Evolutionary conservation across 2,329 filamentous ascomycete species (phyloP), one percentile per base, ranked within the genome.

Genomic region (Calonectria hawksworthii): DNA sequence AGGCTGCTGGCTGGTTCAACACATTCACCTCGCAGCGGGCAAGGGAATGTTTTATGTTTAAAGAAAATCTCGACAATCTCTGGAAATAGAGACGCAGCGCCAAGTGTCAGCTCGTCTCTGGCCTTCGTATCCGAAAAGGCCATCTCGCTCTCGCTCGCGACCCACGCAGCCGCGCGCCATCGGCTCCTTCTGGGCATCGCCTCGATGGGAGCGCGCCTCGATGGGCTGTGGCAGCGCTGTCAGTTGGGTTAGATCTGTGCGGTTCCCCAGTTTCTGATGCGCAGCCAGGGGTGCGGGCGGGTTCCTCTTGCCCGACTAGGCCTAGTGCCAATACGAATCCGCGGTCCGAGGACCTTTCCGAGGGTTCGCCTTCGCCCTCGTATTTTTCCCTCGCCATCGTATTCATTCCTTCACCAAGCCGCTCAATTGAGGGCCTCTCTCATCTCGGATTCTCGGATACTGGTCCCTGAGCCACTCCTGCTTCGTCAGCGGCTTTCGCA

Each of bases 241-340:
- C 52, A 36, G 44, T 4, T 4, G 21, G 32, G 32, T 10, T 18
- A 61, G 56, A 61, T 61, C 56, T 23, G 14, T 36, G 23, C n/a
- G 41, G 14, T 59, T 67, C 52, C 61, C 70, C 70, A 41, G 68
- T 69, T 69, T 38, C 44, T 56, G 38, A 23, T 61, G 54, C 54
- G 34, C 56, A n/a, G 36, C 7, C 56, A 28, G 64, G 77, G 76
- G 69, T 73, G 18, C 13, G n/a, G n/a, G n/a, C n/a, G n/a, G 52
- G 36, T 36, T 8, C 38, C 30, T 26, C 61, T 9, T 21, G 21
- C 14, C 74, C 13, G 16, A 32, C 28, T 6, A 1, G 56, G 71
- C 18, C 72, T 81, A 81, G 79, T 73, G 70, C 28, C 32, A 28
- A 16, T 63, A 63, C 78, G 79, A 81, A 73, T 69, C 80, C 78